Conservation (phyloP, 129 eudicot species). For the Cynara cardunculus region DNA sequence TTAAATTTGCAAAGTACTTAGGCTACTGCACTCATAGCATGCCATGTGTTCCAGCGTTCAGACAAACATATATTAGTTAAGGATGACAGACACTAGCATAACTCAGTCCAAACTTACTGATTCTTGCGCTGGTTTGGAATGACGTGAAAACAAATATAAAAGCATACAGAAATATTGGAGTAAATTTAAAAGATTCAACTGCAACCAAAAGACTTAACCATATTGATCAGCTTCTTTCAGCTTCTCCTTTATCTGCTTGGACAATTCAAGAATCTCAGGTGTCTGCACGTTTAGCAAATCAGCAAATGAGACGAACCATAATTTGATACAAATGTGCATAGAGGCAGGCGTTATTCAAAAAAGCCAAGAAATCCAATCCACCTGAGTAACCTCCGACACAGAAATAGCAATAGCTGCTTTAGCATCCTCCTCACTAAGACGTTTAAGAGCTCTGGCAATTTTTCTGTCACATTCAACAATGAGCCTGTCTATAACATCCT, state of each 20-base stretch:
- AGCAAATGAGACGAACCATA: neutral
- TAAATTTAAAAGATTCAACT: neutral
- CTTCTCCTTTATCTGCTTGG: constrained; percentile 88
- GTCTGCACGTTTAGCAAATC: constrained; percentile 46
- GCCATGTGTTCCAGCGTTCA: neutral
- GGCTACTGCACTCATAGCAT: neutral
- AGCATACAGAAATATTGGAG: neutral
- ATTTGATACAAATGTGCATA: neutral
- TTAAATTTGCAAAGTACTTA: neutral
- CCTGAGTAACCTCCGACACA: constrained; percentile 92
- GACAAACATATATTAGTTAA: neutral
- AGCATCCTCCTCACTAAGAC: constrained; percentile 97
- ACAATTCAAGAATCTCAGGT: constrained; percentile 76
- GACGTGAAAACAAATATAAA: neutral
- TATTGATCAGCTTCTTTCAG: constrained; percentile 78
- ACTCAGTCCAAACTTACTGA: neutral
- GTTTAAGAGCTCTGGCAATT: constrained; percentile 90
- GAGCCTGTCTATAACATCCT: constrained; percentile 93
- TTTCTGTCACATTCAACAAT: constrained; percentile 92
- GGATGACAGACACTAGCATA: neutral
- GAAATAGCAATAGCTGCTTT: constrained; percentile 97
- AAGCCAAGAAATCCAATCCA: neutral
- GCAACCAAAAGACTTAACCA: constrained; percentile 36
- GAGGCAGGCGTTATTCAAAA: neutral
- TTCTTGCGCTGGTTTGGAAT: neutral